Evolutionary conservation across 164 flowering plant genomes (phyloP), one percentile per base, ranked within the genome.

Genomic region (Saururus chinensis): DNA sequence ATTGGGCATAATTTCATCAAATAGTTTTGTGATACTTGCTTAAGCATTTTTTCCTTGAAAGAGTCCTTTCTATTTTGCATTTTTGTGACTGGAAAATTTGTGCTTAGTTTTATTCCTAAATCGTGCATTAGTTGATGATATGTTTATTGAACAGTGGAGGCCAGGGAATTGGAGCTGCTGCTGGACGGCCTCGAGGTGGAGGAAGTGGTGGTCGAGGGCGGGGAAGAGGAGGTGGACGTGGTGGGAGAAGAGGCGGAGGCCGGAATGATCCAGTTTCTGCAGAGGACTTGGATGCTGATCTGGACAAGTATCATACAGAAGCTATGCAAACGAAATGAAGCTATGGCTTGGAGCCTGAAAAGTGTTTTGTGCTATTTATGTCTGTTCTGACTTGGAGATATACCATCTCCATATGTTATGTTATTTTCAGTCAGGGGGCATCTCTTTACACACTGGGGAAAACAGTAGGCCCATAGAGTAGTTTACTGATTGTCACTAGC

Each of bases 301-400:
- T 84, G 68, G 90, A 82, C 51, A 84, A 84, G 68, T 84, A 84
- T 66, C 90, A 82, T 60, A 49, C 83, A n/a, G 82, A 78, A 60
- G 73, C 90, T 26, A 84, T 84, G 90, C 77, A 82, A 71, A 78
- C 71, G 53, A 81, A 81, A 52, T 82, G 64, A 76, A 62, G 11
- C 14, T 7, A 17, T 12, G 17, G 49, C 14, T 7, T 12, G 49
- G 17, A 17, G 17, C 17, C 49, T 12, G 11, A 12, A 12, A 45
- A 30, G 37, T 45, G 49, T 45, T 3, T 45, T 45, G 17, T 45
- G 49, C 49, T 45, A 45, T 3, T 0, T 0, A 45, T 17, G 7
- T 12, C 14, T 12, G 16, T 45, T 45, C 17, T 45, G 4, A 12
- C 17, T 45, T 45, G 7, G 17, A 45, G 49, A 45, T 45, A 17